These are phyloP conservation scores for Strobilomyces dryophilus DNA, from an alignment of 768 basidiomycete species.

Conservation along the genomic window DNA sequence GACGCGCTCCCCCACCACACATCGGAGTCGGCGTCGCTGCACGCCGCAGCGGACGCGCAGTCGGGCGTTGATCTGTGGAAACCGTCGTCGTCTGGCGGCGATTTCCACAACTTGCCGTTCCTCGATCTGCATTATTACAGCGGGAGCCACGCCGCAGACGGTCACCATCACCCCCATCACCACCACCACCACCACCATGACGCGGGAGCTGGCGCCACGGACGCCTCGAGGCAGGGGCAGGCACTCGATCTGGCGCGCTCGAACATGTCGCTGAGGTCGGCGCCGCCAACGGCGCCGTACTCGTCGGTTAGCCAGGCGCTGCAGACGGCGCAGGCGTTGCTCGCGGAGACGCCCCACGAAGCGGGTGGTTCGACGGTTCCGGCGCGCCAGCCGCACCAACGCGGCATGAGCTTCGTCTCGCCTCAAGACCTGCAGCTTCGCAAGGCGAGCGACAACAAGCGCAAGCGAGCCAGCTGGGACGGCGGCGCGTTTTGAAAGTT, in stretches of 20 bases:
- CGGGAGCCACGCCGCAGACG: conserved; percentile 24
- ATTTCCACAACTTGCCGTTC: conserved; percentile 55
- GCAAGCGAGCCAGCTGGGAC: conserved; percentile 58
- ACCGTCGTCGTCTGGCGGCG: conserved; percentile 22
- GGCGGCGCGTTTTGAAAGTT: conserved; percentile 33
- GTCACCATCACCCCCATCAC: conserved; percentile 11
- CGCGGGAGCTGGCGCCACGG: conserved; percentile 18
- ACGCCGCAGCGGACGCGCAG: conserved; percentile 16
- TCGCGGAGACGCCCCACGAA: conserved; percentile 19
- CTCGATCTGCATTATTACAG: conserved; percentile 71
- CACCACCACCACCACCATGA: conserved; percentile 1
- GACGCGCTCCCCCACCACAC: conserved; percentile 25
- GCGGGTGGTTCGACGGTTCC: neutral
- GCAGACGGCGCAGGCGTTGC: conserved; percentile 30
- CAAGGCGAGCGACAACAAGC: conserved; percentile 48
- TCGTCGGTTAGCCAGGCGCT: conserved; percentile 31
- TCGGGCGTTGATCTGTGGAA: conserved; percentile 28
- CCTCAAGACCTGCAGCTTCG: conserved; percentile 49
- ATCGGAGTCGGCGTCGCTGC: conserved; percentile 20
- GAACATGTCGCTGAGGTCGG: conserved; percentile 26
- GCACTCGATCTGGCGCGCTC: conserved; percentile 50
- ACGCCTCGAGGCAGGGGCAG: conserved; percentile 39
- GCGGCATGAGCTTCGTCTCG: conserved; percentile 50
- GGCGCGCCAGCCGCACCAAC: conserved; percentile 34
- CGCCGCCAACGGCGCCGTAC: conserved; percentile 22